A percentile compares a stretch with the other conserved stretches of the same genome.
phyloP scores from a whole-genome alignment of 805 yeast species.

The Candida sanyiensis region DNA sequence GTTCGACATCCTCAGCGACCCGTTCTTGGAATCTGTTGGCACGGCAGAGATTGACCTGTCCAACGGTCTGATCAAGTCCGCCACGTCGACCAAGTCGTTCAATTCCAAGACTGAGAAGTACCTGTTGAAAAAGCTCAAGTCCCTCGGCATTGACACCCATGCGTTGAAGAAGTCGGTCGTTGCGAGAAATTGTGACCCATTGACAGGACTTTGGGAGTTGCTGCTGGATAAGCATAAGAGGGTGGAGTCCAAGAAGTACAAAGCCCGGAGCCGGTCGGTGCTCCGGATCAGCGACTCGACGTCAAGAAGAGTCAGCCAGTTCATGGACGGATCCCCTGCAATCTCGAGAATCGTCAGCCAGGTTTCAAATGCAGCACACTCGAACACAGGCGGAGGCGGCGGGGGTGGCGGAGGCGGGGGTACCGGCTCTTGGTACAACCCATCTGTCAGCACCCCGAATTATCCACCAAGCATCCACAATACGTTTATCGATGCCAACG shows the following conservation, averaged over 20 bases:
- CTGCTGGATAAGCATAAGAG: conserved; percentile 44
- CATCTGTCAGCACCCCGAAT: conserved; percentile 3
- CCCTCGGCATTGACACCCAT: conserved; percentile 60
- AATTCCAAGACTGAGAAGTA: conserved; percentile 57
- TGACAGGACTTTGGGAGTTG: conserved; percentile 72
- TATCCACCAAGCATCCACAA: conserved; percentile 1
- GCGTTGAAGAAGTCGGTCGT: conserved; percentile 51
- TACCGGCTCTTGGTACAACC: conserved; percentile 2
- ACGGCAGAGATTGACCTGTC: conserved; percentile 35
- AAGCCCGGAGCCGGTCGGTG: conserved; percentile 32
- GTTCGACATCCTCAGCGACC: conserved; percentile 44
- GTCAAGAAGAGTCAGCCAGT: conserved; percentile 25
- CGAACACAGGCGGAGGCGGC: conserved; percentile 1
- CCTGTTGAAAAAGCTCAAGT: conserved; percentile 51
- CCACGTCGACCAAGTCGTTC: conserved; percentile 39
- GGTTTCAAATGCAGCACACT: conserved; percentile 13
- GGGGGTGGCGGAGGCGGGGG: conserved; percentile 1
- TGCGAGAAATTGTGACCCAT: conserved; percentile 58
- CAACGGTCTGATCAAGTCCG: conserved; percentile 31
- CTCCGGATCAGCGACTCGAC: conserved; percentile 26
- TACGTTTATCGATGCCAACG: neutral
- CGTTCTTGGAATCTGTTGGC: conserved; percentile 45
- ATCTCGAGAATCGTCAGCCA: conserved; percentile 27
- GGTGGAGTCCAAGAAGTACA: conserved; percentile 27
- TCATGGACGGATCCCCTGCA: conserved; percentile 25